Conservation (phyloP, 352 stramenopile species). For the Phytophthora pisi region DNA sequence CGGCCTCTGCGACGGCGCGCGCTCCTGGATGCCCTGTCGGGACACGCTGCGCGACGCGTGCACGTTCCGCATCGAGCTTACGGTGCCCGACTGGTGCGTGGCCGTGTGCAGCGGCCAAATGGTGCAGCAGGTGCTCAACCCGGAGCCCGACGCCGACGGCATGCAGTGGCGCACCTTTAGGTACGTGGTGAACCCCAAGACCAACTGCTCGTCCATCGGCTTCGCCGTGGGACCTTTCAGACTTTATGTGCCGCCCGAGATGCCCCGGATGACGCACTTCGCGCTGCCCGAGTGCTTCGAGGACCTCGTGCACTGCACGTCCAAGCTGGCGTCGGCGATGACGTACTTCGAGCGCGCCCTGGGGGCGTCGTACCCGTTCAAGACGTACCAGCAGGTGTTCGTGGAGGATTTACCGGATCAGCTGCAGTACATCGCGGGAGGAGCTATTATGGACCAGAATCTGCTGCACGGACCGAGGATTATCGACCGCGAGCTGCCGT, state of each 20-base stretch:
- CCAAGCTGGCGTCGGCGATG: conserved; percentile 74
- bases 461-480: conserved; percentile 76
- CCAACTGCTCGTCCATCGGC: conserved; percentile 79
- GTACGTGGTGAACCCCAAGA: conserved; percentile 84
- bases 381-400: conserved; percentile 89
- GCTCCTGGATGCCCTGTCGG: conserved; percentile 86
- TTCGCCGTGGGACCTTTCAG: conserved; percentile 84
- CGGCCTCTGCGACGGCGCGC: conserved; percentile 78
- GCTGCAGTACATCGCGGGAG: conserved; percentile 69
- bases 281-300: conserved; percentile 77
- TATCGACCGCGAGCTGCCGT: conserved; percentile 83
- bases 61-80: conserved; percentile 77
- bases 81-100: conserved; percentile 82
- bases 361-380: conserved; percentile 79
- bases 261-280: conserved; percentile 87
- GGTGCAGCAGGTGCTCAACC: conserved; percentile 80
- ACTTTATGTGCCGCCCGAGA: conserved; percentile 75
- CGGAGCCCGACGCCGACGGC: conserved; percentile 45
- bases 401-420: conserved; percentile 83
- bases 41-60: conserved; percentile 79
- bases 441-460: conserved; percentile 80
- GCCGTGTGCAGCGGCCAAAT: conserved; percentile 85
- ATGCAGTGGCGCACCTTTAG: conserved; percentile 69
- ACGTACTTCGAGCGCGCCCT: conserved; percentile 80
- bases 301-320: conserved; percentile 77